Percentiles rank a stretch among this genome's conserved stretches.
These are phyloP conservation scores for Fusarium pininemorale DNA, from an alignment of 2,329 filamentous ascomycete genomes.

Conservation along the genomic window DNA sequence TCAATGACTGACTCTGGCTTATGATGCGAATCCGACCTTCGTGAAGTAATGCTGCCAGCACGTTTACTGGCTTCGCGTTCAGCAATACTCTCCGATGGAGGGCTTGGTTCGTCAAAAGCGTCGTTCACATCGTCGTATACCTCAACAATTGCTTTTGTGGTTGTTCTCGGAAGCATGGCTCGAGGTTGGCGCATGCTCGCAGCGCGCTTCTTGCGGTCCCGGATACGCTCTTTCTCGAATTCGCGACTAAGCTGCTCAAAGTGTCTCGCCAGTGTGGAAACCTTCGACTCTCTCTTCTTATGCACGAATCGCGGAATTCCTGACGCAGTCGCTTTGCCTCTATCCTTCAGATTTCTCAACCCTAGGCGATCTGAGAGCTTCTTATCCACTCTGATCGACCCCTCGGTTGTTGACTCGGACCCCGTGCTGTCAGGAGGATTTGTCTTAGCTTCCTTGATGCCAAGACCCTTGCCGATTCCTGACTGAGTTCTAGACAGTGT, in stretches of 20 bases:
- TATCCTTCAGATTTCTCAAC: slow-evolving; percentile 69
- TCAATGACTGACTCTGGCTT: slow-evolving; percentile 29
- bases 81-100: slow-evolving; percentile 55
- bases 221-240: slow-evolving; percentile 92
- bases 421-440: slow-evolving; percentile 37
- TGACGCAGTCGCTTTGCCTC: slow-evolving; percentile 69
- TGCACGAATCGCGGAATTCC: slow-evolving; percentile 89
- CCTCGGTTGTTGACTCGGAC: slow-evolving; percentile 46
- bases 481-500: slow-evolving; percentile 58
- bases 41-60: slow-evolving; percentile 36
- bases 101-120: slow-evolving; percentile 82
- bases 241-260: slow-evolving; percentile 97
- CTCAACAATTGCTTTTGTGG: slow-evolving; percentile 94
- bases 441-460: slow-evolving; percentile 47
- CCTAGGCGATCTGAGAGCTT: slow-evolving; percentile 79
- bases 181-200: slow-evolving; percentile 78
- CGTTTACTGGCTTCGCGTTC: slow-evolving; percentile 48
- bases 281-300: slow-evolving; percentile 77
- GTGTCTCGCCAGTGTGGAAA: slow-evolving; percentile 91
- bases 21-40: slow-evolving; percentile 42
- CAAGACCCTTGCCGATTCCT: slow-evolving; percentile 53
- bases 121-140: slow-evolving; percentile 95
- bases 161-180: slow-evolving; percentile 84
- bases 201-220: slow-evolving; percentile 82
- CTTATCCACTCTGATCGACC: slow-evolving; percentile 69